Evolutionary conservation across 441 rosid genomes (phyloP).

Genomic region (Omphalea diandra): DNA sequence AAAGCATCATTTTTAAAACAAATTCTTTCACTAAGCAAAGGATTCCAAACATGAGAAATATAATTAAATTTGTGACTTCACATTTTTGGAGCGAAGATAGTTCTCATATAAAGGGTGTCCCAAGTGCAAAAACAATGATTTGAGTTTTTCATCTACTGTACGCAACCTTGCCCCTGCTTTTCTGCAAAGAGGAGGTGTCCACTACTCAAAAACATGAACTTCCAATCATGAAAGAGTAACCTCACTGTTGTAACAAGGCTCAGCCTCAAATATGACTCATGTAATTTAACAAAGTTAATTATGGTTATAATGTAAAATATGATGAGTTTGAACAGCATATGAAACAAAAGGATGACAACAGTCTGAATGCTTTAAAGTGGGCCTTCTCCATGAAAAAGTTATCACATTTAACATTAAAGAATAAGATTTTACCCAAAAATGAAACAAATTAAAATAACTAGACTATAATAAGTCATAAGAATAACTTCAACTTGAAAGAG

Average conservation of each 20-base stretch:
- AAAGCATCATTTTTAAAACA: background rate
- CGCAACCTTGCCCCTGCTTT: background rate
- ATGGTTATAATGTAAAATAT: background rate
- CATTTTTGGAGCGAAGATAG: background rate
- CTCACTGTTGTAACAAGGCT: background rate
- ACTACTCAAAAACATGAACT: background rate
- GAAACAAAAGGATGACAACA: background rate
- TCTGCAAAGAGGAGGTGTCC: background rate
- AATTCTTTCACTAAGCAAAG: background rate
- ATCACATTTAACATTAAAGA: background rate
- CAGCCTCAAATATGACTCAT: background rate
- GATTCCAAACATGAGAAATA: background rate
- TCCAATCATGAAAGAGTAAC: background rate
- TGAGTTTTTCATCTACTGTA: background rate
- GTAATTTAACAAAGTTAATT: background rate
- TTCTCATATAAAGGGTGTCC: background rate
- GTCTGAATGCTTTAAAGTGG: background rate
- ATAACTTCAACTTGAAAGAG: background rate
- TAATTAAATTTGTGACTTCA: background rate
- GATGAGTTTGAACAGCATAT: background rate
- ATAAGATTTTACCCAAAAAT: background rate
- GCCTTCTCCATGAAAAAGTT: background rate
- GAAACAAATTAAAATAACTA: background rate
- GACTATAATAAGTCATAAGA: background rate
- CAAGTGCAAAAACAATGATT: background rate